A percentile compares a stretch with the other conserved stretches of the same genome.
These are phyloP conservation scores for Inga leiocalycina DNA, from an alignment of 306 rosid species.

Conservation along the genomic window DNA sequence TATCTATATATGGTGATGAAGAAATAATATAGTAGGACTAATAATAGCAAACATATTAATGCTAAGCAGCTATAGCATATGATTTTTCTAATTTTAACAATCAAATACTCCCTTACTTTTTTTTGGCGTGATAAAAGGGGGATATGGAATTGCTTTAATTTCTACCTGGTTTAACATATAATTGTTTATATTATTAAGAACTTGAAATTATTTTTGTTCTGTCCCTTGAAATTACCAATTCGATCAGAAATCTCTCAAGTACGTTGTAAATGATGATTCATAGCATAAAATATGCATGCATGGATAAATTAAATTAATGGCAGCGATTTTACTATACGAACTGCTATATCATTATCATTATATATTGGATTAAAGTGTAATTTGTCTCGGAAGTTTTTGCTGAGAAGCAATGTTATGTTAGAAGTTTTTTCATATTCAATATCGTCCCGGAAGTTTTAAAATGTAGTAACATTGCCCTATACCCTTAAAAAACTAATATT, in stretches of 20 bases:
- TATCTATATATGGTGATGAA: background rate
- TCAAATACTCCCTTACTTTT: background rate
- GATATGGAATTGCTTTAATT: background rate
- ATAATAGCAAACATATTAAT: background rate
- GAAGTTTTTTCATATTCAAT: too few relatives aligned
- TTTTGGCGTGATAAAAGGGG: background rate
- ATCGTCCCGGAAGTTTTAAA: too few relatives aligned
- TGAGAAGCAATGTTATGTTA: rapidly evolving
- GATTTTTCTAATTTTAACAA: background rate
- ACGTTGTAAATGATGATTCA: background rate
- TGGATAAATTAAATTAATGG: too few relatives aligned
- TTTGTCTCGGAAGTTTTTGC: too few relatives aligned
- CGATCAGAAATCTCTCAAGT: background rate
- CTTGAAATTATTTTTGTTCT: background rate
- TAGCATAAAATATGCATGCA: background rate
- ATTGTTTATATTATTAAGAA: too few relatives aligned
- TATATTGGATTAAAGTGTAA: too few relatives aligned
- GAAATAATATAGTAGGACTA: background rate
- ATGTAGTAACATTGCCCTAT: rapidly evolving
- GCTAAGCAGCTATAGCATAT: background rate
- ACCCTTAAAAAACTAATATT: too few relatives aligned
- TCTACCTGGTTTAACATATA: background rate
- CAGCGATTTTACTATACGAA: too few relatives aligned
- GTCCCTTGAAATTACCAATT: background rate
- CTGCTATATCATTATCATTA: too few relatives aligned